A percentile compares a stretch with the other conserved stretches of the same genome.
These are phyloP conservation scores for Adansonia madagascariensis DNA, from an alignment of 441 rosid genomes.

Conservation along the genomic window DNA sequence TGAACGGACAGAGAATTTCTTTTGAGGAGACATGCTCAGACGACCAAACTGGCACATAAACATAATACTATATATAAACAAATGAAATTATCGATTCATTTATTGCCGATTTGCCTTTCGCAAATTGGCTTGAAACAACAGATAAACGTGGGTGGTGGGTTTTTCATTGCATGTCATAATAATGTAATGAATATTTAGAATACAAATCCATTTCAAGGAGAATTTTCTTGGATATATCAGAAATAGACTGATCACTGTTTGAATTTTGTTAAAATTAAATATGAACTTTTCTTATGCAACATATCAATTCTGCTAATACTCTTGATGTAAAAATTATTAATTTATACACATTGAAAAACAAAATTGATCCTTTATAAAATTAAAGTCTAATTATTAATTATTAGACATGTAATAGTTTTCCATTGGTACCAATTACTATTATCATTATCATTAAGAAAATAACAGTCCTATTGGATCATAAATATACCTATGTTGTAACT, in stretches of 20 bases:
- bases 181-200: neutral
- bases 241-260: too few species aligned
- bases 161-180: neutral
- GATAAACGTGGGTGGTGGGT: conserved; percentile 9
- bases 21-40: conserved; percentile 4
- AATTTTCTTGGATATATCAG: neutral
- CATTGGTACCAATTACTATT: neutral
- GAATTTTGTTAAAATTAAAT: too few species aligned
- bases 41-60: neutral
- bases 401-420: too few species aligned
- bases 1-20: conserved; percentile 8
- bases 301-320: too few species aligned
- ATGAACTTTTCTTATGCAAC: too few species aligned
- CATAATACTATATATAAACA: neutral
- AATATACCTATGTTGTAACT: neutral
- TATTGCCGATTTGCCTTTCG: neutral
- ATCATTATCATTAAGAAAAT: too few species aligned
- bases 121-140: neutral
- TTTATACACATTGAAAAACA: too few species aligned
- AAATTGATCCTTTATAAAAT: too few species aligned
- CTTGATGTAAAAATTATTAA: too few species aligned
- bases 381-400: too few species aligned
- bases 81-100: neutral
- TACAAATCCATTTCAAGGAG: neutral
- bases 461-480: neutral